Evolutionary conservation across 306 rosid genomes (phyloP).

Genomic region (Vigna angularis): DNA sequence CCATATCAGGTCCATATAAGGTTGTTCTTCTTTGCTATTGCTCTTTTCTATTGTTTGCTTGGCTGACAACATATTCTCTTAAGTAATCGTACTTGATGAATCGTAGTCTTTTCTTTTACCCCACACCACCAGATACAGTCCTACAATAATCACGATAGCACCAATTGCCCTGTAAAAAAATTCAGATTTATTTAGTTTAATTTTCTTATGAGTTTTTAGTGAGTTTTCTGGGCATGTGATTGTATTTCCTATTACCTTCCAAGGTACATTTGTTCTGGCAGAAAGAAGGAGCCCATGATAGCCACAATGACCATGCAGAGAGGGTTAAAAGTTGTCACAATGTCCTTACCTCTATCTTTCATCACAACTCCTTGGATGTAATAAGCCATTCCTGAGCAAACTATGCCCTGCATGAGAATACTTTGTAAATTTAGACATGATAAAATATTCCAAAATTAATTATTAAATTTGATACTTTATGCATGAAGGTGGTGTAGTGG

Average conservation of each 20-base stretch:
- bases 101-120: no score
- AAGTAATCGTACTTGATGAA: no score
- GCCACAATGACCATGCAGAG: constrained; percentile 91
- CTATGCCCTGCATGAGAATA: constrained; percentile 72
- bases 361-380: constrained; percentile 93
- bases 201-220: no score
- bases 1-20: no score
- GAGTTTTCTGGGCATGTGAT: no score
- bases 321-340: constrained; percentile 87
- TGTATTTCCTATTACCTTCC: constrained; percentile 67
- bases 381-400: constrained; percentile 90
- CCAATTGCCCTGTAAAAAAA: no score
- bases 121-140: no score
- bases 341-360: constrained; percentile 89
- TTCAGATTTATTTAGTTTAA: no score
- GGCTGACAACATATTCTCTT: no score
- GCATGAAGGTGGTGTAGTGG: not conserved
- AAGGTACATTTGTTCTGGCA: constrained; percentile 67
- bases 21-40: no score
- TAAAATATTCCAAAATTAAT: not conserved
- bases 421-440: not conserved
- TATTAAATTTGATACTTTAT: not conserved
- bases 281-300: constrained; percentile 68
- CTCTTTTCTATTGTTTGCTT: no score
- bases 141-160: no score